Conservation (phyloP, 225 moss, liverwort and hornwort genomes). For the Pleurozium schreberi region DNA sequence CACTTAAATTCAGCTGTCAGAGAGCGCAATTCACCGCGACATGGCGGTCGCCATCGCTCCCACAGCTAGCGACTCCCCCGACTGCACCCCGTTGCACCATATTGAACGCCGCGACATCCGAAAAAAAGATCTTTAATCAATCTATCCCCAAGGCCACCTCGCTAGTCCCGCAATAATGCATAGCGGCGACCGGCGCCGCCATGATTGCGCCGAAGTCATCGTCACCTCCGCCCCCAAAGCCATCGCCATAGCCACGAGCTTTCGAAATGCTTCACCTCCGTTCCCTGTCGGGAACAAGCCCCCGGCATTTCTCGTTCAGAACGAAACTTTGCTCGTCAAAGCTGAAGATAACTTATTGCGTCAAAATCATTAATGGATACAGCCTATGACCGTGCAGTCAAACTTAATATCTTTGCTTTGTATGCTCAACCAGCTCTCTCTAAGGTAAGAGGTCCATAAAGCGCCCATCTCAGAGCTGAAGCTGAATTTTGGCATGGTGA, state of each 20-base stretch:
- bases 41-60: neutral
- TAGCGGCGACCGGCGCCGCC: neutral
- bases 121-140: neutral
- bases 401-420: neutral
- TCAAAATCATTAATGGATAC: neutral
- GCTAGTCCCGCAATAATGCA: neutral
- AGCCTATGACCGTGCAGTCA: neutral
- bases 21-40: neutral
- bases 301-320: neutral
- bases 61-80: neutral
- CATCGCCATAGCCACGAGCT: neutral
- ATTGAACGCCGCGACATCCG: neutral
- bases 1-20: neutral
- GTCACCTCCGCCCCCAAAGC: neutral
- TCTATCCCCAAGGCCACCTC: neutral
- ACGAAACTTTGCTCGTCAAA: neutral
- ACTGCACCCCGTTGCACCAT: neutral
- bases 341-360: neutral
- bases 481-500: too few relatives aligned
- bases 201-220: constrained; percentile 11
- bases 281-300: neutral
- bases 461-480: too few relatives aligned
- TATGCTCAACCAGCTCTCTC: too few relatives aligned
- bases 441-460: too few relatives aligned
- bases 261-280: neutral